Percentiles rank a stretch among this genome's conserved stretches.
These are phyloP conservation scores for Botrytis pseudocinerea DNA, from an alignment of 2,329 filamentous ascomycete species.

Conservation along the genomic window DNA sequence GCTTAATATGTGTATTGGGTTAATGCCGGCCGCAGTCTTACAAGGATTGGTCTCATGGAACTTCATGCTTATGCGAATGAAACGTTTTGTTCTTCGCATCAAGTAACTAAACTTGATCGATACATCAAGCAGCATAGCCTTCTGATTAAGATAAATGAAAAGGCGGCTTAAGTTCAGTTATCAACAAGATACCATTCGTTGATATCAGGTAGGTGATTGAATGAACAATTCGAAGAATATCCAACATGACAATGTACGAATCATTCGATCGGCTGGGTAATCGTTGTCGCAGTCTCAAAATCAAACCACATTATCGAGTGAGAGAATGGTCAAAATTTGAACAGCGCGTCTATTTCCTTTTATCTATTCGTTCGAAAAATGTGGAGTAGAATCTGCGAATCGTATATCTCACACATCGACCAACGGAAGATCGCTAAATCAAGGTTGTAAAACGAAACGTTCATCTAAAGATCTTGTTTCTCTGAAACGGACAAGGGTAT, in stretches of 20 bases:
- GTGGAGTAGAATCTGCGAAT: background rate
- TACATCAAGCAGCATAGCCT: background rate
- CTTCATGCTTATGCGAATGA: background rate
- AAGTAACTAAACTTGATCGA: background rate
- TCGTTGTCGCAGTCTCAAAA: background rate
- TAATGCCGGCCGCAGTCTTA: background rate
- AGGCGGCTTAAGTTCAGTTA: background rate
- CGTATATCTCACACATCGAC: slow-evolving; percentile 7
- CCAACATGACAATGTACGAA: background rate
- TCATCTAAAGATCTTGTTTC: slow-evolving; percentile 6
- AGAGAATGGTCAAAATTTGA: background rate
- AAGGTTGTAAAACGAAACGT: background rate
- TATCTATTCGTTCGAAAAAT: background rate
- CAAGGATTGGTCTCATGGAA: background rate
- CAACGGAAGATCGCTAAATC: background rate
- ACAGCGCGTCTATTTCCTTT: background rate
- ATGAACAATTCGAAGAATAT: background rate
- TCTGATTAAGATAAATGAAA: background rate
- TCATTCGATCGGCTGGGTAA: background rate
- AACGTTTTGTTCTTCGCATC: background rate
- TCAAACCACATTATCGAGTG: background rate
- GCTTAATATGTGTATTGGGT: background rate
- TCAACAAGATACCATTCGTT: background rate
- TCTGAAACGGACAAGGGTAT: slow-evolving; percentile 2
- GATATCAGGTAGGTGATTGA: background rate